phyloP scores from a whole-genome alignment of 257 asterid genomes.

The Perilla frutescens region DNA sequence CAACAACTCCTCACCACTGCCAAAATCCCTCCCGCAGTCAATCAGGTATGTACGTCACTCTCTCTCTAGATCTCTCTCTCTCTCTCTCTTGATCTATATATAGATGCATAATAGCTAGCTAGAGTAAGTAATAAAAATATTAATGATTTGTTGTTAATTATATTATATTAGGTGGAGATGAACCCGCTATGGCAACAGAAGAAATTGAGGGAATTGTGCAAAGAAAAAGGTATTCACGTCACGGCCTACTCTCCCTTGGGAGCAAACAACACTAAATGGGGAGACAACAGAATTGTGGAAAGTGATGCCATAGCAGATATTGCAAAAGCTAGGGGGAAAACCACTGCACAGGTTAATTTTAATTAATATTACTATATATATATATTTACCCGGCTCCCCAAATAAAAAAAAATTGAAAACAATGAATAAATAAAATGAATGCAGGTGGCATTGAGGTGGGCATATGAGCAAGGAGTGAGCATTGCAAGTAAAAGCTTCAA shows the following conservation, averaged over 20 bases:
- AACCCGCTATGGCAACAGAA: conserved; percentile 65
- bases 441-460: conserved; percentile 69
- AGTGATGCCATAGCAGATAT: conserved; percentile 47
- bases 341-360: conserved; percentile 54
- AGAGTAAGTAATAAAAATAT: too few species aligned
- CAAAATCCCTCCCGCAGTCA: conserved; percentile 61
- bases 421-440: too few species aligned
- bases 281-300: conserved; percentile 54
- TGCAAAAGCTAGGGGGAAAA: conserved; percentile 52
- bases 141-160: too few species aligned
- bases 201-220: conserved; percentile 54
- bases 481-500: conserved; percentile 62
- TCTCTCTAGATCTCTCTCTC: neutral
- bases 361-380: too few species aligned
- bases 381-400: too few species aligned
- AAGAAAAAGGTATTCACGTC: conserved; percentile 51
- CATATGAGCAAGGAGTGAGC: conserved; percentile 61
- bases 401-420: too few species aligned
- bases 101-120: too few species aligned
- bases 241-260: conserved; percentile 72
- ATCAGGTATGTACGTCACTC: conserved; percentile 44
- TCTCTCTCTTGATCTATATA: neutral
- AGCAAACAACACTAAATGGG: conserved; percentile 67
- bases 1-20: conserved; percentile 48
- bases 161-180: conserved; percentile 55